Conservation (phyloP, 768 basidiomycete species). For the Cantharellus anzutake region DNA sequence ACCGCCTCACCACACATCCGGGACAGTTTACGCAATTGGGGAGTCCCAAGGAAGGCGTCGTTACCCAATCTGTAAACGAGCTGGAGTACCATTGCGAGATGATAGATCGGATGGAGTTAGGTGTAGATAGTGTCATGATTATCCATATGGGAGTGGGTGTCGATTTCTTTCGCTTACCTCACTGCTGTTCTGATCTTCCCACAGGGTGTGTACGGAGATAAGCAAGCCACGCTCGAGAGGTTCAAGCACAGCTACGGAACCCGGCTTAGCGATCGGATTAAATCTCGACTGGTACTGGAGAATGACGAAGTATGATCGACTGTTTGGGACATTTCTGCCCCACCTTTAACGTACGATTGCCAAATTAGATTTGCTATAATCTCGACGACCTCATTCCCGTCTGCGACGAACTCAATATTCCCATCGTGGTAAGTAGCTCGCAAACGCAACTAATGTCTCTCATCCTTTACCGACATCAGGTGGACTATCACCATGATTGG, state of each 20-base stretch:
- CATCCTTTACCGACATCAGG: conserved; percentile 10
- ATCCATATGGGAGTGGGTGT: conserved; percentile 36
- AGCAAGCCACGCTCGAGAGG: conserved; percentile 43
- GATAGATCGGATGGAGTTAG: conserved; percentile 67
- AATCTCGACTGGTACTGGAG: conserved; percentile 67
- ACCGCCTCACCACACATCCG: conserved; percentile 73
- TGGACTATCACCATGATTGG: conserved; percentile 70
- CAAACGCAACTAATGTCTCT: conserved; percentile 17
- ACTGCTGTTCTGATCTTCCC: conserved; percentile 24
- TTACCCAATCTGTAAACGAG: conserved; percentile 60
- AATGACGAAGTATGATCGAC: conserved; percentile 60
- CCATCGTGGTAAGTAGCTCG: conserved; percentile 26
- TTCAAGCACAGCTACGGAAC: conserved; percentile 50
- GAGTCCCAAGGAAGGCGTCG: conserved; percentile 55
- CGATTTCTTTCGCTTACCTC: not conserved
- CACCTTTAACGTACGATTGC: not conserved
- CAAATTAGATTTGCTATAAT: conserved; percentile 59
- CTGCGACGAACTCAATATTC: conserved; percentile 67
- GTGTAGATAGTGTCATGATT: conserved; percentile 73
- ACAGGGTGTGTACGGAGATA: conserved; percentile 72
- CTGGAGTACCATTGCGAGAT: conserved; percentile 77
- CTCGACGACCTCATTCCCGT: conserved; percentile 75
- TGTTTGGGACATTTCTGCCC: not conserved
- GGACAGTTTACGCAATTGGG: conserved; percentile 52
- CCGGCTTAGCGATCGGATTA: conserved; percentile 39